Percentiles rank a stretch among this genome's conserved stretches.
phyloP scores from a whole-genome alignment of 495 filamentous ascomycete species.

The Alectoria sarmentosa region DNA sequence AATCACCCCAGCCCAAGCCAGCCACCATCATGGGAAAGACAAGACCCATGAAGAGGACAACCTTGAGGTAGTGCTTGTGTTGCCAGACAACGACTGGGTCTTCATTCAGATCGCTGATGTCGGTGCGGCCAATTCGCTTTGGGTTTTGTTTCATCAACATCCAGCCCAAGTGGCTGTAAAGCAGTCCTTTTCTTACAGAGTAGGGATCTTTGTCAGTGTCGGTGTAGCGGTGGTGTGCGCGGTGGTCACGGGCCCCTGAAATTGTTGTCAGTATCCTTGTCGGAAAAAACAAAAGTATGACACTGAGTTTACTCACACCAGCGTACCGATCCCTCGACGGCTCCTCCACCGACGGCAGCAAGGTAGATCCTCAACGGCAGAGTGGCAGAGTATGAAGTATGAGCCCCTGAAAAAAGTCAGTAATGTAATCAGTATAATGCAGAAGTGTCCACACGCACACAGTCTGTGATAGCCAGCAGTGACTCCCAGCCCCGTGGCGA shows the following conservation, averaged over 20 bases:
- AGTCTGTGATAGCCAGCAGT: slow-evolving; percentile 69
- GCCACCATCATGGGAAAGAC: slow-evolving; percentile 75
- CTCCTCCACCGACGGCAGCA: slow-evolving; percentile 85
- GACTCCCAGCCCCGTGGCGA: slow-evolving; percentile 23
- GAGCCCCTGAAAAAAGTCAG: slow-evolving; percentile 55
- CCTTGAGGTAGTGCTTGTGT: slow-evolving; percentile 88
- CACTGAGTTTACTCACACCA: slow-evolving; percentile 50
- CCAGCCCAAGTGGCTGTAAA: slow-evolving; percentile 54
- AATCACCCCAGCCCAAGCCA: slow-evolving; percentile 87
- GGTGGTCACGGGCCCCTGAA: slow-evolving; percentile 76
- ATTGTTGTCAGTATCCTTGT: not conserved
- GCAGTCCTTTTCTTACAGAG: slow-evolving; percentile 74
- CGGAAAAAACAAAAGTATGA: not conserved
- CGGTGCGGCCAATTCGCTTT: slow-evolving; percentile 87
- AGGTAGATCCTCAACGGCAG: slow-evolving; percentile 87
- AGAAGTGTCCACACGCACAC: not conserved
- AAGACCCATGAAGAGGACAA: slow-evolving; percentile 80
- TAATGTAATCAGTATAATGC: not conserved
- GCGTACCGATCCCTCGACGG: slow-evolving; percentile 90
- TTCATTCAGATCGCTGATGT: slow-evolving; percentile 95
- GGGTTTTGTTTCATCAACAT: slow-evolving; percentile 96
- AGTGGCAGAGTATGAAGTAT: slow-evolving; percentile 88
- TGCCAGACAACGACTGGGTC: slow-evolving; percentile 92
- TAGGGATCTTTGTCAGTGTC: slow-evolving; percentile 99
- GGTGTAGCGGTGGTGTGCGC: slow-evolving; percentile 97